Evolutionary conservation across 805 yeast species (phyloP).

Genomic region (Suhomyces vadensis): DNA sequence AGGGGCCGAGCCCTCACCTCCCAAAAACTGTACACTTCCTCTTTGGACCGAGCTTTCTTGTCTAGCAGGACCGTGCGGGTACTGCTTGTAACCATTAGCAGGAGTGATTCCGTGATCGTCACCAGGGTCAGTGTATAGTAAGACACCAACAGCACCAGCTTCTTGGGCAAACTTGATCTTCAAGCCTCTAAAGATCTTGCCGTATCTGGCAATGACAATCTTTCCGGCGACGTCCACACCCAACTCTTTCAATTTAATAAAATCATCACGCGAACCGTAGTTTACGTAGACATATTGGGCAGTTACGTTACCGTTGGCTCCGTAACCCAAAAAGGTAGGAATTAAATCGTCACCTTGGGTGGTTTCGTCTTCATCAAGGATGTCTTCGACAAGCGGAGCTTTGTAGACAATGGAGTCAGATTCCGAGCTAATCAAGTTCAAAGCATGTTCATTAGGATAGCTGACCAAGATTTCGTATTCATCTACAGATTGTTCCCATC

Average conservation of each 20-base stretch:
- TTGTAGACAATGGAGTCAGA: constrained; percentile 41
- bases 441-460: constrained; percentile 48
- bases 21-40: constrained; percentile 58
- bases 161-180: constrained; percentile 63
- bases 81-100: constrained; percentile 54
- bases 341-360: constrained; percentile 37
- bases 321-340: constrained; percentile 63
- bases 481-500: constrained; percentile 47
- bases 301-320: constrained; percentile 61
- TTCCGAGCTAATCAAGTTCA: constrained; percentile 32
- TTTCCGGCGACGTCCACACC: constrained; percentile 52
- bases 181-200: constrained; percentile 52
- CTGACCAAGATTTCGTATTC: constrained; percentile 59
- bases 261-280: constrained; percentile 61
- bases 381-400: constrained; percentile 55
- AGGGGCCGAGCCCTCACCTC: constrained; percentile 52
- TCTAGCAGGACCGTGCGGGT: constrained; percentile 68
- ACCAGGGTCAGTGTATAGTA: constrained; percentile 56
- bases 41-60: constrained; percentile 61
- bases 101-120: constrained; percentile 61
- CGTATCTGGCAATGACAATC: constrained; percentile 59
- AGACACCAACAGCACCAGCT: constrained; percentile 62
- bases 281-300: constrained; percentile 59
- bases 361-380: constrained; percentile 40
- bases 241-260: constrained; percentile 36